Evolutionary conservation across 805 yeast genomes (phyloP).

Genomic region (Zygosaccharomyces siamensis): DNA sequence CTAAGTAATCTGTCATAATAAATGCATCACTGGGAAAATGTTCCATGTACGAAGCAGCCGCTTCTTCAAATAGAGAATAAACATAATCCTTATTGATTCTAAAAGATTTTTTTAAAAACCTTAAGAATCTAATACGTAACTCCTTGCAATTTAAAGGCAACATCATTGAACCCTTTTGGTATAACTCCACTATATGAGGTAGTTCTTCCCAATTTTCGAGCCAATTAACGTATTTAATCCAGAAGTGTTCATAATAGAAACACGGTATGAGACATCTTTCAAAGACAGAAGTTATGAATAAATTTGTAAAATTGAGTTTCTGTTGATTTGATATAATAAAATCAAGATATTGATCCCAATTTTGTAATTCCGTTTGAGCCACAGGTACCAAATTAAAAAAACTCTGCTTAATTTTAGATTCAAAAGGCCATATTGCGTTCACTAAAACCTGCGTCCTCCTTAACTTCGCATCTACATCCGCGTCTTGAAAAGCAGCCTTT

Average conservation of each 20-base stretch:
- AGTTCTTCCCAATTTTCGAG: constrained; percentile 32
- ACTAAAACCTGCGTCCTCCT: constrained; percentile 48
- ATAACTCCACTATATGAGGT: constrained; percentile 40
- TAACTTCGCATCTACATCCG: constrained; percentile 41
- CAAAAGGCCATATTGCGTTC: constrained; percentile 64
- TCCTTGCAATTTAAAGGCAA: constrained; percentile 32
- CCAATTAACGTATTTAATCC: constrained; percentile 66
- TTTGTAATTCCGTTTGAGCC: constrained; percentile 39
- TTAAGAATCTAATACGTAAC: constrained; percentile 20
- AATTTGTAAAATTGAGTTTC: constrained; percentile 24
- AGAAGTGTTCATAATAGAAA: constrained; percentile 53
- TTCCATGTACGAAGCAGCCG: constrained; percentile 12
- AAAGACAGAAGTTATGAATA: constrained; percentile 46
- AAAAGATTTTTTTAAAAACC: constrained; percentile 17
- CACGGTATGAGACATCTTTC: constrained; percentile 72
- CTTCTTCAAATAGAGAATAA: constrained; percentile 12
- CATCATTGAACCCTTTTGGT: constrained; percentile 46
- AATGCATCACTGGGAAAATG: constrained; percentile 19
- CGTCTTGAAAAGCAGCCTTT: constrained; percentile 7
- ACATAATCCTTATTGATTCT: constrained; percentile 12
- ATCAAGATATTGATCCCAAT: constrained; percentile 63
- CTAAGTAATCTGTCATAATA: constrained; percentile 21
- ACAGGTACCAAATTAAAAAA: constrained; percentile 51
- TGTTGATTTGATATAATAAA: constrained; percentile 41
- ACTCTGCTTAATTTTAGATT: constrained; percentile 54